These are phyloP conservation scores for Colletotrichum musicola DNA, from an alignment of 2,329 filamentous ascomycete genomes.

Conservation along the genomic window DNA sequence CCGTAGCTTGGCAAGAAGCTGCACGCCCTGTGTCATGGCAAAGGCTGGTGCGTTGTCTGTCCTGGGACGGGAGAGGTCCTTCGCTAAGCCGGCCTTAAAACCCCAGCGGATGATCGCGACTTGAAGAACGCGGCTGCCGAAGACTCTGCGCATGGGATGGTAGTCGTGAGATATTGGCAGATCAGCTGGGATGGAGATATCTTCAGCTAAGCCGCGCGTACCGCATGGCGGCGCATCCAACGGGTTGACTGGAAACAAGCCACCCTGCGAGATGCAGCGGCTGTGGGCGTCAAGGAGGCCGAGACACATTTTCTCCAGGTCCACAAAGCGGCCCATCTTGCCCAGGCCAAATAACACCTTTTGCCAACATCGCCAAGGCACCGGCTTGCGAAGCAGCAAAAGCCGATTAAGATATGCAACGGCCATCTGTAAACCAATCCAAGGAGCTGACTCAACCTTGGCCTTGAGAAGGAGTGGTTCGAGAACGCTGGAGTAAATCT, in stretches of 20 bases:
- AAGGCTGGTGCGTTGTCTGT: conserved; percentile 42
- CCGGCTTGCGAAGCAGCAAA: conserved; percentile 36
- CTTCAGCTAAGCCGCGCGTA: neutral
- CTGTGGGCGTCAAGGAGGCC: conserved; percentile 57
- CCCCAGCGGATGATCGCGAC: conserved; percentile 58
- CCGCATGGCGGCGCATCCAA: conserved; percentile 53
- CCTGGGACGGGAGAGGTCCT: conserved; percentile 4
- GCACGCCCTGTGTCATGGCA: conserved; percentile 53
- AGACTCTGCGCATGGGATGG: conserved; percentile 63
- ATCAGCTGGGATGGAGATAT: conserved; percentile 51
- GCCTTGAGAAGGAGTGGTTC: conserved; percentile 25
- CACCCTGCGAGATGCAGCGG: conserved; percentile 42
- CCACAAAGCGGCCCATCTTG: conserved; percentile 56
- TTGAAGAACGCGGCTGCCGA: conserved; percentile 53
- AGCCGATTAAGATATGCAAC: conserved; percentile 27
- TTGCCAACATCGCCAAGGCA: conserved; percentile 56
- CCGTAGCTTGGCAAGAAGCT: conserved; percentile 50
- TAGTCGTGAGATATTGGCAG: conserved; percentile 54
- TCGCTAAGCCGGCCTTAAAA: conserved; percentile 54
- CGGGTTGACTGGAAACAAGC: conserved; percentile 58
- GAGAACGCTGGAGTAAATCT: conserved; percentile 25
- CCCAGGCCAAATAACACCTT: conserved; percentile 59
- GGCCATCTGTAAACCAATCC: conserved; percentile 17
- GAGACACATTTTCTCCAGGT: conserved; percentile 59
- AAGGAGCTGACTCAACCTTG: neutral